Evolutionary conservation across 2,329 filamentous ascomycete species (phyloP), one percentile per base, ranked within the genome.

Genomic region (Sphaceloma murrayae): DNA sequence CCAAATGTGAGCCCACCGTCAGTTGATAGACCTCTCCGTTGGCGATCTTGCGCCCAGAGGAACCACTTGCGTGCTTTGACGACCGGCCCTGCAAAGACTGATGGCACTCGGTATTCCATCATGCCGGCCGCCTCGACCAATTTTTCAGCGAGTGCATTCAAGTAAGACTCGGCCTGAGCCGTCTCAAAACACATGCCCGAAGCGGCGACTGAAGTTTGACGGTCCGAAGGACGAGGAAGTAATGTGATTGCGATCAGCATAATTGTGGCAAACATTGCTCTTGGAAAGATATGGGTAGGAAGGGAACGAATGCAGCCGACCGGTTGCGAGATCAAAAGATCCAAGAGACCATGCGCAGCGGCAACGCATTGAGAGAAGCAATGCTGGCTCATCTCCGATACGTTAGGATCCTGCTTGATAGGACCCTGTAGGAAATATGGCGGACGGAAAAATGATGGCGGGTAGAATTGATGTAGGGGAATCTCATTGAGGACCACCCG

Each of bases 401-500:
- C 51, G 32, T 57, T 44, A 46, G 57, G 48, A 43, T 68, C 62
- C 16, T 65, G 62, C 21, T 72, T 56, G 34, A 65, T 59, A 6
- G 67, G 66, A n/a, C 66, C 62, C 56, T 36, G 32, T 6, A 65
- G 68, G 54, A 67, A 67, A 5, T 67, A 67, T 14, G 65, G 65
- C 48, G 59, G 58, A 34, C 49, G 58, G 53, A 74, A 71, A 18
- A 78, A 71, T 5, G 76, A 69, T 2, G 69, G 67, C 14, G 66
- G 68, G 49, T 75, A 72, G 43, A 83, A 78, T 6, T 74, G 68
- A 51, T 85, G 78, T 50, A 88, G 74, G 2, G 75, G 78, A 44
- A 84, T 75, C 60, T 88, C 84, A 58, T 88, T 80, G 66, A 87
- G 78, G 57, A 83, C 86, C 2, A 88, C 65, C 49, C 72, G 80